Conservation (phyloP, 2,329 filamentous ascomycete genomes). For the Sarocladium brachiariae region DNA sequence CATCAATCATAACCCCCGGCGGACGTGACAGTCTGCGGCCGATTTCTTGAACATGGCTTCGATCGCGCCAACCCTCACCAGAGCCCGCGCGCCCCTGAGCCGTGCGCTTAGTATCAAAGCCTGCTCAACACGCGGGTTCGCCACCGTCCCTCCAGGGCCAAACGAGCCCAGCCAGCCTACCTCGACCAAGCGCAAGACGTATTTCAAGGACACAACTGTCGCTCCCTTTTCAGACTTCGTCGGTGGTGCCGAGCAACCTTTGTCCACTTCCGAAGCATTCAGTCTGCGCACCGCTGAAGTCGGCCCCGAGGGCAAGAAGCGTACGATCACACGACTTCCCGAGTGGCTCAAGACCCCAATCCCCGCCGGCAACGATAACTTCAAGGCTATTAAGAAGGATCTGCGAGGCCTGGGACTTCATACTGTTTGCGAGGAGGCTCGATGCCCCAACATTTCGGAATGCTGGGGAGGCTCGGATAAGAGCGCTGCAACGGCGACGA, state of each 20-base stretch:
- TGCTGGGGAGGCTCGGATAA: constrained; percentile 94
- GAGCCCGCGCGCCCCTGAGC: constrained; percentile 35
- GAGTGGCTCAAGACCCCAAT: constrained; percentile 96
- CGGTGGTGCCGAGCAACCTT: constrained; percentile 29
- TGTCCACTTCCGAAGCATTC: constrained; percentile 49
- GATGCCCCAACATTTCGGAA: constrained; percentile 95
- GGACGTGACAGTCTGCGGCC: background rate
- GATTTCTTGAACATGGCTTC: constrained; percentile 28
- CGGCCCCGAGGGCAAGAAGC: constrained; percentile 55
- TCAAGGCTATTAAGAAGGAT: constrained; percentile 92
- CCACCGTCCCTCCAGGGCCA: constrained; percentile 36
- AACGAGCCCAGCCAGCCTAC: constrained; percentile 17
- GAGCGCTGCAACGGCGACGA: constrained; percentile 87
- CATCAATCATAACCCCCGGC: background rate
- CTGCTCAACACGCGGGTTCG: constrained; percentile 31
- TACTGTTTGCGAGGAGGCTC: constrained; percentile 95
- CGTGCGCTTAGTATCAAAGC: constrained; percentile 29
- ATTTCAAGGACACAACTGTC: constrained; percentile 53
- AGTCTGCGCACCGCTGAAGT: constrained; percentile 56
- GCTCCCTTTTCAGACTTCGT: constrained; percentile 55
- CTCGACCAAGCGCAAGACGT: constrained; percentile 34
- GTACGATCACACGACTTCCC: constrained; percentile 68
- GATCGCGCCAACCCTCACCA: constrained; percentile 33
- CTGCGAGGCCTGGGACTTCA: constrained; percentile 82
- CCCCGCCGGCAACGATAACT: constrained; percentile 72